phyloP scores from a whole-genome alignment of 2,329 filamentous ascomycete species.

The Atkinsonella texensis region DNA sequence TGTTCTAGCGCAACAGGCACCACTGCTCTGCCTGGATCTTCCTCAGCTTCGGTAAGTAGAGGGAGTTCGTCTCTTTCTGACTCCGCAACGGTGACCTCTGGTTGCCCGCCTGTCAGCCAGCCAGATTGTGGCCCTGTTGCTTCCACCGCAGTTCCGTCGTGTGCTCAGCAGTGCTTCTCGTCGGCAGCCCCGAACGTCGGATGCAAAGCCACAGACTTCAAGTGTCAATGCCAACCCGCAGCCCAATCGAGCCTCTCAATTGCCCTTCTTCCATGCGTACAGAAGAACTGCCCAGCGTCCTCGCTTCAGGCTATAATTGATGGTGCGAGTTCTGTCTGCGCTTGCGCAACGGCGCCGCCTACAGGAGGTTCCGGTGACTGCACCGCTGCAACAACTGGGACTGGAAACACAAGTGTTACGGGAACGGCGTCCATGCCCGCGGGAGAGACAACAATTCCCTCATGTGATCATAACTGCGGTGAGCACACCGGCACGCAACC shows the following conservation, averaged over 20 bases:
- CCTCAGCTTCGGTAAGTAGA: neutral
- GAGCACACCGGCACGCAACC: neutral
- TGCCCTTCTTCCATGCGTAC: constrained; percentile 17
- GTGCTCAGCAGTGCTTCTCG: constrained; percentile 16
- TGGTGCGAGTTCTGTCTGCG: constrained; percentile 15
- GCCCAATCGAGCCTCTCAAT: constrained; percentile 13
- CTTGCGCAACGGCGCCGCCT: constrained; percentile 8
- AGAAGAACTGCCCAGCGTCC: constrained; percentile 13
- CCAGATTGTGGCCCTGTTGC: constrained; percentile 15
- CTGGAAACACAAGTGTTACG: neutral
- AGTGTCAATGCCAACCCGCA: constrained; percentile 16
- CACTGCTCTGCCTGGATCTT: constrained; percentile 1
- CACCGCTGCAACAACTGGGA: constrained; percentile 1
- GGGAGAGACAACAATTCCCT: neutral
- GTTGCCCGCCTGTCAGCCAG: constrained; percentile 8
- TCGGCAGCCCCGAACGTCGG: constrained; percentile 14
- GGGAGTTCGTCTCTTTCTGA: neutral
- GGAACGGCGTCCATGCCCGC: neutral
- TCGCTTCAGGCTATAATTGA: constrained; percentile 15
- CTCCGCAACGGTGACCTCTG: constrained; percentile 1
- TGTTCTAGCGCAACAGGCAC: constrained; percentile 7
- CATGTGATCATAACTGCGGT: neutral
- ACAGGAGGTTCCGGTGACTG: constrained; percentile 3
- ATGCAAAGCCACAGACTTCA: constrained; percentile 16
- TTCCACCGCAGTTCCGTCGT: constrained; percentile 14